Evolutionary conservation across 23 red algal genomes (phyloP), one percentile per base, ranked within the genome.

Genomic region (Agarophyton chilense): DNA sequence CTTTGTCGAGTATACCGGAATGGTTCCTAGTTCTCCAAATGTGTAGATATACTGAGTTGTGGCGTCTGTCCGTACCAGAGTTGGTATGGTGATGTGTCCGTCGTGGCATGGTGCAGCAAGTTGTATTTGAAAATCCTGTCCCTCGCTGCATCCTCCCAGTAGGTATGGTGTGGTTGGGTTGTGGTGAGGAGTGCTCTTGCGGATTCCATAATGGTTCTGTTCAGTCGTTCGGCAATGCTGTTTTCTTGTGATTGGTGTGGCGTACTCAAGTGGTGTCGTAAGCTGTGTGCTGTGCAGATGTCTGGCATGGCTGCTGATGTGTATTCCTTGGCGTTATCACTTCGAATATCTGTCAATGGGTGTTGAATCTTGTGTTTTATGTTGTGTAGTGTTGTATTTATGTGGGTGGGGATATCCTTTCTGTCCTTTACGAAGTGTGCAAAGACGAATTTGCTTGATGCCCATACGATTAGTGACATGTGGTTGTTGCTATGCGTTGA

Each of bases 231-330:
- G n/a, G 83, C 83, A 1, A 40, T 36, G 3, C 35, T 10, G 17
- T 87, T 87, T 40, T 55, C 71, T 38, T 87, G 16, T 0, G 83
- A 65, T 36, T 26, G 21, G 24, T 76, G 66, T 22, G 64, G 83
- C 13, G 60, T 68, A 17, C 60, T 0, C 5, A 51, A 6, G 10
- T 65, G 31, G 10, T 36, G 60, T 36, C 1, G 2, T 7, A 35
- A 4, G 7, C 16, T 2, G 13, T 17, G 2, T 1, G 26, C 0
- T 2, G 29, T 36, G 13, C 16, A 65, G 3, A 35, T 65, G 0
- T 26, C 16, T 6, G 2, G 26, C 31, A 82, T 55, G 19, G 4
- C 1, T 3, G 41, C 42, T 25, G 78, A 58, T 9, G 26, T 35
- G 44, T 58, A 82, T 62, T 82, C 78, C 7, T 62, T 56, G 0